Evolutionary conservation across 2,329 filamentous ascomycete genomes (phyloP).

Genomic region (Lecanicillium sp.): DNA sequence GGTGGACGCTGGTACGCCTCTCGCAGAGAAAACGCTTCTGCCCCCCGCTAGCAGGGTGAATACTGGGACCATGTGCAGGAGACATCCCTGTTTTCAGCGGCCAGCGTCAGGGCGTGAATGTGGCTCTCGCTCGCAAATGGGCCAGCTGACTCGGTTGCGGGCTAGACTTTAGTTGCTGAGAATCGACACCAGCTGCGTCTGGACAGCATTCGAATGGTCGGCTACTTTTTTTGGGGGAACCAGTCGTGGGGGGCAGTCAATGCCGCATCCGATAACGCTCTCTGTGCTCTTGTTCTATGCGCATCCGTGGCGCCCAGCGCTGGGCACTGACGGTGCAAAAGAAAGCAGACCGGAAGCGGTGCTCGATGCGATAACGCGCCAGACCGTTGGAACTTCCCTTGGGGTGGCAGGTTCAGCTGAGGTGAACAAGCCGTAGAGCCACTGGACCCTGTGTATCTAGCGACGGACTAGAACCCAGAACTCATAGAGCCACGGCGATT

Average conservation of each 20-base stretch:
- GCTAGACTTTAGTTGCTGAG: neutral
- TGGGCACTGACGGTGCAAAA: neutral
- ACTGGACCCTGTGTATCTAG: neutral
- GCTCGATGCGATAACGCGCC: neutral
- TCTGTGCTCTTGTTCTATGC: too few species aligned
- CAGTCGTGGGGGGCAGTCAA: slow-evolving; percentile 3
- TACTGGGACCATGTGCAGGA: slow-evolving; percentile 8
- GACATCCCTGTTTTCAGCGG: slow-evolving; percentile 14
- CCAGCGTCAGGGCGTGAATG: neutral
- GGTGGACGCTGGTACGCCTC: slow-evolving; percentile 2
- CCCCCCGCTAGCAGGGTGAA: slow-evolving; percentile 9
- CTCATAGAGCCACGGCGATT: too few species aligned
- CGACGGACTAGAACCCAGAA: slow-evolving; percentile 4
- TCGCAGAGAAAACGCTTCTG: slow-evolving; percentile 3
- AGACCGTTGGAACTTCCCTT: slow-evolving; percentile 8
- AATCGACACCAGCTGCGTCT: neutral
- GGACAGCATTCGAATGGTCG: neutral
- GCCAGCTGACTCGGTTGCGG: slow-evolving; percentile 4
- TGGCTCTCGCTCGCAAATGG: slow-evolving; percentile 4
- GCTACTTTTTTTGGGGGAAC: slow-evolving; percentile 7
- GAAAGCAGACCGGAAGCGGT: neutral
- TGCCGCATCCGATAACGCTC: neutral
- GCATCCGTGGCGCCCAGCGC: too few species aligned
- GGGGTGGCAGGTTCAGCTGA: slow-evolving; percentile 11
- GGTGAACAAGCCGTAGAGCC: slow-evolving; percentile 11